A percentile compares a stretch with the other conserved stretches of the same genome.
Evolutionary conservation across 2,329 filamentous ascomycete genomes (phyloP).

Genomic region (Neonectria magnoliae): DNA sequence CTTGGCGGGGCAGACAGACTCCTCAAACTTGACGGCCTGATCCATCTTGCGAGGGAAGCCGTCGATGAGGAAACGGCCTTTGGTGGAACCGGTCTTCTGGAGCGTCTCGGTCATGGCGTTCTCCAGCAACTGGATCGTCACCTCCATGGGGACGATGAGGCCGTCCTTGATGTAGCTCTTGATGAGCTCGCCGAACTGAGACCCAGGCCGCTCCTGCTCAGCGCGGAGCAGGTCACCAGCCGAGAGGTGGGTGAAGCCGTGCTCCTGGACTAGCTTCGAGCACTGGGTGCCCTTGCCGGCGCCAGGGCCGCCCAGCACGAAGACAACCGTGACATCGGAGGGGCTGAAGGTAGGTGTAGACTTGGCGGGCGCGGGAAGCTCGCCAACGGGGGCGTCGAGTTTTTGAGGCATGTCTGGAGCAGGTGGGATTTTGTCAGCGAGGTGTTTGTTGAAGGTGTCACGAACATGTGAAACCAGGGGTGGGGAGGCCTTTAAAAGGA

Average conservation of each 20-base stretch:
- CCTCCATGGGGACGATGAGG: slow-evolving; percentile 98
- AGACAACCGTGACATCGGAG: slow-evolving; percentile 86
- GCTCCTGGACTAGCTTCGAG: slow-evolving; percentile 84
- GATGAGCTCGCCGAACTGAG: slow-evolving; percentile 93
- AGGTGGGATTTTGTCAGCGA: slow-evolving; percentile 8
- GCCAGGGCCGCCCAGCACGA: slow-evolving; percentile 94
- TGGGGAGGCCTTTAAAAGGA: neutral
- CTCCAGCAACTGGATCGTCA: slow-evolving; percentile 91
- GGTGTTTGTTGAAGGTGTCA: neutral
- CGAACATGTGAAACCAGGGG: slow-evolving; percentile 11
- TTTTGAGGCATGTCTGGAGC: slow-evolving; percentile 26
- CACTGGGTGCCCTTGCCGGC: slow-evolving; percentile 98
- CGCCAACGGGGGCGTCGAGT: slow-evolving; percentile 30
- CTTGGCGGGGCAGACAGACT: slow-evolving; percentile 82
- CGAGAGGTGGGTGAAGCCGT: slow-evolving; percentile 91
- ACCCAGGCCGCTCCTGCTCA: slow-evolving; percentile 88
- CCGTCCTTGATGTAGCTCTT: slow-evolving; percentile 93
- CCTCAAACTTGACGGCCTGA: slow-evolving; percentile 94
- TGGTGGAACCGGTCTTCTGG: slow-evolving; percentile 56
- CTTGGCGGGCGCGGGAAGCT: slow-evolving; percentile 61
- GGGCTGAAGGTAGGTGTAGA: slow-evolving; percentile 76
- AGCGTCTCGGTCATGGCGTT: slow-evolving; percentile 87
- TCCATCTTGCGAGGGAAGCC: slow-evolving; percentile 98
- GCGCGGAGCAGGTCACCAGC: slow-evolving; percentile 93
- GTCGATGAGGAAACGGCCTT: slow-evolving; percentile 79